A percentile compares a stretch with the other conserved stretches of the same genome.
Evolutionary conservation across 768 basidiomycete species (phyloP).

Genomic region (Mycena venus): DNA sequence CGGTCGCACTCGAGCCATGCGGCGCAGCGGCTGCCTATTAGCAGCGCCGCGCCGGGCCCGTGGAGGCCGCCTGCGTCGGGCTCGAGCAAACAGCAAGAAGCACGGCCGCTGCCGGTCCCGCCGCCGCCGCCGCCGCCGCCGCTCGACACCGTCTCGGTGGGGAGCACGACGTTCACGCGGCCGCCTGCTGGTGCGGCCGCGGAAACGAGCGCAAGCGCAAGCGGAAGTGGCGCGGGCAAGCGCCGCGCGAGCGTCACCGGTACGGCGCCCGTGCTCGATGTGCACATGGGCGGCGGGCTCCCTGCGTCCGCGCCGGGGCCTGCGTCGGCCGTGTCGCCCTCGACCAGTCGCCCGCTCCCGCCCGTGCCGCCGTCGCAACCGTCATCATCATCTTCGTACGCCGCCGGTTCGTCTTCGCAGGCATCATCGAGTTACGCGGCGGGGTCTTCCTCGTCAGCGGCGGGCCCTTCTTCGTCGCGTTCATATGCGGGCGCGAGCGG

Average conservation of each 20-base stretch:
- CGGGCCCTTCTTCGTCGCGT: neutral
- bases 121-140: conserved; percentile 35
- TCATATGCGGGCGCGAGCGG: neutral
- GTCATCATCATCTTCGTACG: neutral
- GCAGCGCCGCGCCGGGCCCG: neutral
- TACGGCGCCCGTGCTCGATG: neutral
- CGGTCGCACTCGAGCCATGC: conserved; percentile 3
- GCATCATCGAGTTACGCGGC: neutral
- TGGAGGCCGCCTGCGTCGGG: neutral
- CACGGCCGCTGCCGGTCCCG: conserved; percentile 23
- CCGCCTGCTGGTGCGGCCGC: neutral
- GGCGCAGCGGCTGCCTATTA: conserved; percentile 15
- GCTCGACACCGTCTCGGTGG: conserved; percentile 15
- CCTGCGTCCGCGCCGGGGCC: neutral
- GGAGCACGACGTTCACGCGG: conserved; percentile 12
- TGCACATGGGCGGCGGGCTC: neutral
- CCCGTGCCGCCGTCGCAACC: conserved; percentile 1
- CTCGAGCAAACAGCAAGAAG: neutral
- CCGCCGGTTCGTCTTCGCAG: no score
- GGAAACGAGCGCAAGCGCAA: neutral
- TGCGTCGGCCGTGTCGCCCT: neutral
- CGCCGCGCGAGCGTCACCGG: conserved; percentile 20
- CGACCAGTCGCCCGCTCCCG: neutral
- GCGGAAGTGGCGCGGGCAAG: neutral
- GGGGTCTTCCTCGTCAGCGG: neutral